phyloP scores from a whole-genome alignment of 108 stramenopile genomes.

The Chaetoceros muelleri region DNA sequence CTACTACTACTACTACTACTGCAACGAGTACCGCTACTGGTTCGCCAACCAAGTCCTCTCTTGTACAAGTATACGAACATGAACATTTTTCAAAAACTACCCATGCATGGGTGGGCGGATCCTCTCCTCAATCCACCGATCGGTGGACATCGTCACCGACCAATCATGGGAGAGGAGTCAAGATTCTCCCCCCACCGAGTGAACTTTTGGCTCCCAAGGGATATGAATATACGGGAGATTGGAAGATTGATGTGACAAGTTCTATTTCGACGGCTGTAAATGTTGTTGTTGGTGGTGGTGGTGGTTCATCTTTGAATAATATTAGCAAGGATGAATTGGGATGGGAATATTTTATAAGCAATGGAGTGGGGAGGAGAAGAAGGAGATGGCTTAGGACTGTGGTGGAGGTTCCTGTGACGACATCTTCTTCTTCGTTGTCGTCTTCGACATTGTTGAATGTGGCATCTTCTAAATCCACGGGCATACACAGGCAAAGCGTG shows the following conservation, averaged over 20 bases:
- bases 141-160: neutral
- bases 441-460: too few relatives aligned
- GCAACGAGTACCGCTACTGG: too few relatives aligned
- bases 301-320: too few relatives aligned
- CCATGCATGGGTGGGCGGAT: neutral
- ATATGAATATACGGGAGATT: neutral
- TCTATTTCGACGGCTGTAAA: too few relatives aligned
- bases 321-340: neutral
- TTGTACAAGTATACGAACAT: constrained; percentile 1
- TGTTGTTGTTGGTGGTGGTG: too few relatives aligned
- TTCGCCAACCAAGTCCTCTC: neutral
- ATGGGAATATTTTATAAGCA: neutral
- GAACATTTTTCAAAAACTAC: neutral
- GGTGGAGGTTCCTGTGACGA: too few relatives aligned
- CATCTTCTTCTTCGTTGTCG: too few relatives aligned
- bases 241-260: neutral
- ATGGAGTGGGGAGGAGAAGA: neutral
- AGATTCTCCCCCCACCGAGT: neutral
- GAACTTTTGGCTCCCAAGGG: neutral
- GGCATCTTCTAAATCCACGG: too few relatives aligned
- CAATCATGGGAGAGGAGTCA: neutral
- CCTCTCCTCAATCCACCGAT: neutral
- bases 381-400: neutral
- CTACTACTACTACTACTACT: too few relatives aligned
- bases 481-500: too few relatives aligned